These are phyloP conservation scores for Thielaviopsis punctulata DNA, from an alignment of 2,329 filamentous ascomycete species.

Conservation along the genomic window DNA sequence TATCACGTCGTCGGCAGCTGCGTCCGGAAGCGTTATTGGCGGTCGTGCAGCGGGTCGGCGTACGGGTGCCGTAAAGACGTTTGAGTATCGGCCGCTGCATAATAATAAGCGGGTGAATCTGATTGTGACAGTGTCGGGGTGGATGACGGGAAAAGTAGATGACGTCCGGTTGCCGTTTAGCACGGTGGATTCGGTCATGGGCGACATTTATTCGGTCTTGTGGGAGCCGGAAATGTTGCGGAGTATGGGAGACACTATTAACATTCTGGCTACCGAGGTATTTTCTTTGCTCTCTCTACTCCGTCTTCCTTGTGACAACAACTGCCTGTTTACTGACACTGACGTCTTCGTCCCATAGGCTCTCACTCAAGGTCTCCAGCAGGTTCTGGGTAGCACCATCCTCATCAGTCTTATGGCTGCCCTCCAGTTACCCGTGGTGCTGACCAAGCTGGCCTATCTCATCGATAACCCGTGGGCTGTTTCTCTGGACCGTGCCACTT, in stretches of 20 bases:
- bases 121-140: constrained; percentile 86
- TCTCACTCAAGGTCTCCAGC: constrained; percentile 87
- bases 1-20: constrained; percentile 76
- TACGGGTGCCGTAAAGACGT: constrained; percentile 84
- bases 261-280: constrained; percentile 93
- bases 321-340: constrained; percentile 11
- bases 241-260: constrained; percentile 97
- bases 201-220: constrained; percentile 87
- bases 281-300: constrained; percentile 13
- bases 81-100: constrained; percentile 89
- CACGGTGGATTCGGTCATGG: constrained; percentile 95
- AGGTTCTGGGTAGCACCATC: constrained; percentile 81
- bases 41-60: constrained; percentile 70
- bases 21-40: constrained; percentile 76
- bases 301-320: neutral
- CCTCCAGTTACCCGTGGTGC: constrained; percentile 74
- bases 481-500: constrained; percentile 77
- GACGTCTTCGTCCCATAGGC: constrained; percentile 37
- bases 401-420: constrained; percentile 82
- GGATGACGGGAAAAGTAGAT: constrained; percentile 97
- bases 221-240: constrained; percentile 98
- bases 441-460: constrained; percentile 86
- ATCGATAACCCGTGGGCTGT: constrained; percentile 98
- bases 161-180: constrained; percentile 91
- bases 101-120: constrained; percentile 97